Conservation (phyloP, 352 stramenopile genomes). For the Phytophthora quininea region DNA sequence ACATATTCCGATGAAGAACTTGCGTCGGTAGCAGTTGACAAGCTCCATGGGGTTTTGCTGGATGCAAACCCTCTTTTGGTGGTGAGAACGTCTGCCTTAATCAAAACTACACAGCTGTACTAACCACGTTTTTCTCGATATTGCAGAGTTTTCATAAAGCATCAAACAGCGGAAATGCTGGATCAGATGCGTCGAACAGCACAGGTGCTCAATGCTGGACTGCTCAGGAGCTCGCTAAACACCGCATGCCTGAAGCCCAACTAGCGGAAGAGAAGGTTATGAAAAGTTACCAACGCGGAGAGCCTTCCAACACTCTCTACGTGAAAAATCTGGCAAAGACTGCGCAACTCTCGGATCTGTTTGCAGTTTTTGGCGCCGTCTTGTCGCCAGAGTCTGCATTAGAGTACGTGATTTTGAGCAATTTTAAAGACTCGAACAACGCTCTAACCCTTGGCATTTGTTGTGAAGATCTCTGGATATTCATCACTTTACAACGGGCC, state of each 20-base stretch:
- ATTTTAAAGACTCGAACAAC: neutral
- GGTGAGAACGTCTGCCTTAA: constrained; percentile 34
- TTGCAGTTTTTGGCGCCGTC: constrained; percentile 54
- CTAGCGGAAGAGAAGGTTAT: constrained; percentile 60
- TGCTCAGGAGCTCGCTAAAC: constrained; percentile 27
- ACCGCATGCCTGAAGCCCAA: constrained; percentile 24
- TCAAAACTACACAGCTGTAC: constrained; percentile 30
- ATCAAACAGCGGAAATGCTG: neutral
- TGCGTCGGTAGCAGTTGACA: constrained; percentile 46
- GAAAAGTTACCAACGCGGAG: constrained; percentile 68
- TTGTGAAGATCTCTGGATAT: constrained; percentile 58
- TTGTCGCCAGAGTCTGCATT: constrained; percentile 28
- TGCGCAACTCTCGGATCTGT: constrained; percentile 50
- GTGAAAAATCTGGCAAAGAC: constrained; percentile 82
- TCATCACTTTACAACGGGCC: constrained; percentile 75
- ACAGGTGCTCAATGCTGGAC: constrained; percentile 27
- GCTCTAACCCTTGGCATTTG: neutral
- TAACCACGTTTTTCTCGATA: constrained; percentile 3
- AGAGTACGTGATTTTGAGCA: constrained; percentile 31
- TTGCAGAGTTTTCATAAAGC: constrained; percentile 35
- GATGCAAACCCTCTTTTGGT: constrained; percentile 54
- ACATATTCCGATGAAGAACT: constrained; percentile 35
- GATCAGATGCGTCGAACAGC: neutral
- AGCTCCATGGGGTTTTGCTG: constrained; percentile 58
- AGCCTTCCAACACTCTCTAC: constrained; percentile 67